These are phyloP conservation scores for Cryptococcus amylolentus DNA, from an alignment of 1,284 basidiomycete genomes.

Conservation along the genomic window DNA sequence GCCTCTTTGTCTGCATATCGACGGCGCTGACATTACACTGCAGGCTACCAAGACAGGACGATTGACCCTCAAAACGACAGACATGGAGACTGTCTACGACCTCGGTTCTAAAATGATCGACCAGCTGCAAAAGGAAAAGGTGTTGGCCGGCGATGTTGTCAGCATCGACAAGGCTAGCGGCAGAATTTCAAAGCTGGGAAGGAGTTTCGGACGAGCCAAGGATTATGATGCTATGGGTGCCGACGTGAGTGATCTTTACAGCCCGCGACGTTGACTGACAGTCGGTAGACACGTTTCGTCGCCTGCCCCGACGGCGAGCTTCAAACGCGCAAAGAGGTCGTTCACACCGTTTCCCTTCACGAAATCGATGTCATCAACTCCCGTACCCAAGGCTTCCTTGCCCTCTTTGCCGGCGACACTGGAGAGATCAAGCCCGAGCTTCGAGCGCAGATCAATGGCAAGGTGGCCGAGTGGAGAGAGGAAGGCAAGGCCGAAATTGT, in stretches of 20 bases:
- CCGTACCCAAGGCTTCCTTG: constrained; percentile 79
- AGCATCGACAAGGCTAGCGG: constrained; percentile 96
- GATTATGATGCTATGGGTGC: constrained; percentile 99
- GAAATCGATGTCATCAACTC: constrained; percentile 99
- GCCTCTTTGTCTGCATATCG: not conserved
- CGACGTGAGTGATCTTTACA: constrained; percentile 64
- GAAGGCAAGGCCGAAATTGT: constrained; percentile 98
- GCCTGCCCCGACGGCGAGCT: constrained; percentile 97
- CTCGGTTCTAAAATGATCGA: constrained; percentile 99
- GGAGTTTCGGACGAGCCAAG: constrained; percentile 90
- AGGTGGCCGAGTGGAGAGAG: constrained; percentile 96
- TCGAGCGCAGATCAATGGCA: constrained; percentile 92
- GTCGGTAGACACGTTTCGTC: constrained; percentile 83
- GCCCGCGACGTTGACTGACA: not conserved
- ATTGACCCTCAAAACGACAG: constrained; percentile 95
- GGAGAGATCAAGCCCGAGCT: constrained; percentile 98
- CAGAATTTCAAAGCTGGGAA: constrained; percentile 92
- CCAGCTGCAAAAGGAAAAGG: constrained; percentile 91
- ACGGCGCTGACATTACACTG: constrained; percentile 7
- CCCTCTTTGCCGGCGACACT: constrained; percentile 74
- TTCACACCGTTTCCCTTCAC: constrained; percentile 94
- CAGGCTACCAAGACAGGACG: constrained; percentile 98
- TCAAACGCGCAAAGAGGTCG: constrained; percentile 93
- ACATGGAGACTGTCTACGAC: constrained; percentile 99
- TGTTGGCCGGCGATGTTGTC: constrained; percentile 92